These are phyloP conservation scores for Botrytis fabae DNA, from an alignment of 2,329 filamentous ascomycete species.

Conservation along the genomic window DNA sequence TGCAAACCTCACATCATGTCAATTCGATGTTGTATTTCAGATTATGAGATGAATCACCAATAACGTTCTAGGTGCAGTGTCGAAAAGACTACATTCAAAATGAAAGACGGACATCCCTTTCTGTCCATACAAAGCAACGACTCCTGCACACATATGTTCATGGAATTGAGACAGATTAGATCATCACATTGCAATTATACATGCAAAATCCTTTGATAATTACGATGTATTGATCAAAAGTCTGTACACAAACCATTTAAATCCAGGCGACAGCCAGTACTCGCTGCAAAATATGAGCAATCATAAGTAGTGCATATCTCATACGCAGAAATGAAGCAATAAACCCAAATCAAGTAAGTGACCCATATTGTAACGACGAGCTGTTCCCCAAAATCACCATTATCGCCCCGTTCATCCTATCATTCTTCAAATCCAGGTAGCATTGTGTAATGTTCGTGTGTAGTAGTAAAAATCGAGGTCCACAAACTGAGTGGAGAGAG, in stretches of 20 bases:
- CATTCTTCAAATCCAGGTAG: not conserved
- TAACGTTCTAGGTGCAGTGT: not conserved
- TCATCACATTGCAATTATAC: not conserved
- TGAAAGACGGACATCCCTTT: not conserved
- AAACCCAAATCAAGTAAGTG: not conserved
- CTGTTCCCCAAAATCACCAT: not conserved
- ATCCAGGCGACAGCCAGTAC: not conserved
- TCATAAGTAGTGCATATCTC: not conserved
- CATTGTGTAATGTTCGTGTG: not conserved
- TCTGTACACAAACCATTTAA: not conserved
- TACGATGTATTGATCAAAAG: not conserved
- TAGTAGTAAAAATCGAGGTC: not conserved
- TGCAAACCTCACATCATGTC: not conserved
- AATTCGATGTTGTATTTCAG: not conserved
- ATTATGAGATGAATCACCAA: not conserved
- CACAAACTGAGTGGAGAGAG: not conserved
- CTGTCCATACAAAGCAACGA: not conserved
- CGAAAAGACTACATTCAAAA: not conserved
- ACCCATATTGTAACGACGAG: not conserved
- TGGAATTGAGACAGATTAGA: not conserved
- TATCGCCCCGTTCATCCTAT: not conserved
- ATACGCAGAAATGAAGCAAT: not conserved
- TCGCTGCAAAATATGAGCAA: not conserved
- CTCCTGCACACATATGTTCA: not conserved
- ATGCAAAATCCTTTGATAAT: not conserved